Conservation (phyloP, 78 protist genomes). For the Guillardia theta region DNA sequence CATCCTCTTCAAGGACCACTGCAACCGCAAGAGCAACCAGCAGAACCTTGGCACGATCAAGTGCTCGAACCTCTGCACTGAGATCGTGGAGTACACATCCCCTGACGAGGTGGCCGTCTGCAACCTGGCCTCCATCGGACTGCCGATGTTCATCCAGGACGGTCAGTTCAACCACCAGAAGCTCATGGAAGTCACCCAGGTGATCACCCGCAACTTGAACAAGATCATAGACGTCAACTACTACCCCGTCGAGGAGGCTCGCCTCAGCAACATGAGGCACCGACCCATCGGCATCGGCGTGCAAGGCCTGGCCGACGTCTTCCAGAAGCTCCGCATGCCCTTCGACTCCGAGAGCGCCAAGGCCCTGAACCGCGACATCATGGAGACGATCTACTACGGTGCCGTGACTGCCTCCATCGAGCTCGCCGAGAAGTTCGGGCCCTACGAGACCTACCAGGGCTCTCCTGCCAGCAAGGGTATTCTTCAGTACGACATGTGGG, state of each 20-base stretch:
- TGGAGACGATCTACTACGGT: slow-evolving; percentile 94
- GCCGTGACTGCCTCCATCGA: slow-evolving; percentile 51
- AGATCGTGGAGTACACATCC: slow-evolving; percentile 94
- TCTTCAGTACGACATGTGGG: slow-evolving; percentile 97
- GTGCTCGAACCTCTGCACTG: slow-evolving; percentile 95
- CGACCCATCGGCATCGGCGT: slow-evolving; percentile 97
- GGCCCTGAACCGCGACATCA: slow-evolving; percentile 89
- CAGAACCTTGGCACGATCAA: slow-evolving; percentile 94
- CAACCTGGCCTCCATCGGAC: slow-evolving; percentile 96
- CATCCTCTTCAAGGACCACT: slow-evolving; percentile 96
- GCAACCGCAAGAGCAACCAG: slow-evolving; percentile 94
- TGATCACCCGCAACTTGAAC: slow-evolving; percentile 87
- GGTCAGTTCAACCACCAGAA: slow-evolving; percentile 72
- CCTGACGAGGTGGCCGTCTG: slow-evolving; percentile 96
- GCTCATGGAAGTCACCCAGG: slow-evolving; percentile 71
- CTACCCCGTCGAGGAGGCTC: slow-evolving; percentile 96
- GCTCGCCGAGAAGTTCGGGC: slow-evolving; percentile 72
- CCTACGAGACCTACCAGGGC: slow-evolving; percentile 79
- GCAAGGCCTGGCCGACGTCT: slow-evolving; percentile 96
- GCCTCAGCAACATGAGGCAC: slow-evolving; percentile 86
- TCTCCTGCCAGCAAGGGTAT: slow-evolving; percentile 86
- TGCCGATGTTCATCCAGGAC: slow-evolving; percentile 79
- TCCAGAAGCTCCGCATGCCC: slow-evolving; percentile 84
- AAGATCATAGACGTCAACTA: slow-evolving; percentile 90
- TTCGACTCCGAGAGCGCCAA: slow-evolving; percentile 88